phyloP scores from a whole-genome alignment of 1,139 yeast genomes.

The Hyphopichia wangnamkhiaoensis region DNA sequence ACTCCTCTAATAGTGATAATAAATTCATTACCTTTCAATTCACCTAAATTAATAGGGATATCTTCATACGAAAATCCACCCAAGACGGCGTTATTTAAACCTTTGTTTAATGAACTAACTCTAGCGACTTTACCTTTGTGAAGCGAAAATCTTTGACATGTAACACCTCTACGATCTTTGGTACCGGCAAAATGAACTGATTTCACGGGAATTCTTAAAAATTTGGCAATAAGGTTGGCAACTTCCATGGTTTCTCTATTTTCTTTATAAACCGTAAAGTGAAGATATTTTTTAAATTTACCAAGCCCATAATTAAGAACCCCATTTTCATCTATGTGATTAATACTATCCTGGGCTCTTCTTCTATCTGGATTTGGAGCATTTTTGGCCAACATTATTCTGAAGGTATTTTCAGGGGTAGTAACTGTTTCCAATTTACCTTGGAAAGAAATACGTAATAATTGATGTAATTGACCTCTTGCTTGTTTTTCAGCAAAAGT shows the following conservation, averaged over 20 bases:
- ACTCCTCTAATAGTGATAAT: constrained; percentile 80
- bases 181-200: constrained; percentile 87
- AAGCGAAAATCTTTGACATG: constrained; percentile 81
- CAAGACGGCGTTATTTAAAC: constrained; percentile 68
- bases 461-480: constrained; percentile 76
- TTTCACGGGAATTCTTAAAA: constrained; percentile 71
- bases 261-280: constrained; percentile 84
- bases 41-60: constrained; percentile 70
- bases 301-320: constrained; percentile 64
- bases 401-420: constrained; percentile 64
- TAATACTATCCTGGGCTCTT: constrained; percentile 45
- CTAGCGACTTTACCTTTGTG: constrained; percentile 76
- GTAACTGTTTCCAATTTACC: constrained; percentile 80
- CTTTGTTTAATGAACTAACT: constrained; percentile 72
- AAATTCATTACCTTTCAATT: constrained; percentile 84
- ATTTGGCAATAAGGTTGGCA: constrained; percentile 69
- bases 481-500: constrained; percentile 64
- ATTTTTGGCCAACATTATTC: constrained; percentile 51
- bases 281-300: constrained; percentile 64
- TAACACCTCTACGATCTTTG: constrained; percentile 93
- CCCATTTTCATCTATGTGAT: constrained; percentile 51
- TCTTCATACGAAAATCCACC: constrained; percentile 79
- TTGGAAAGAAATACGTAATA: constrained; percentile 72
- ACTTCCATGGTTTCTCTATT: constrained; percentile 98
- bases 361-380: constrained; percentile 20